Evolutionary conservation across 2,329 filamentous ascomycete genomes (phyloP), one percentile per base, ranked within the genome.

Genomic region (Neofusicoccum sp.): DNA sequence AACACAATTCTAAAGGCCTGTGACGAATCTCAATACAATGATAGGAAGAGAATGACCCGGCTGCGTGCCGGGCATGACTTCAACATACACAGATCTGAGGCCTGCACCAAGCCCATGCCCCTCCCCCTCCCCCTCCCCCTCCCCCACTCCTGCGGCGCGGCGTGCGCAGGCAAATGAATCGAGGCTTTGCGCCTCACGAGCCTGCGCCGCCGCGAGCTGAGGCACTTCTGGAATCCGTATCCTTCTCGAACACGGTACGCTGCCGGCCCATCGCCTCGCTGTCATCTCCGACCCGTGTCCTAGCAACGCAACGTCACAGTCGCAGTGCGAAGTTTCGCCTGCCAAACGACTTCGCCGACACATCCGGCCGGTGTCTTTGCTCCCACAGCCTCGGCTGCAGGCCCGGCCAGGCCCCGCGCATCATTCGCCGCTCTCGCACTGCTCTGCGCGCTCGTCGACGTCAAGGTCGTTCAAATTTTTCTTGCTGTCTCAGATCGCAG

Each of bases 1-100:
- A 58, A 64, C 67, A 69, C 75, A 74, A 22, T 22, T 22, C 22
- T 22, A 22, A 22, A 22, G 74, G 74, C 75, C 74, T 52, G 66
- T 69, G 75, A 77, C 76, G 75, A 76, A 67, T 62, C 59, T 62
- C 56, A 66, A 65, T 64, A 68, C 66, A 61, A 71, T 74, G 71
- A 77, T 77, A 77, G 74, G 74, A 77, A 77, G 74, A 77, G 74
- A 72, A 71, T 76, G 73, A 77, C 70, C 67, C 66, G 67, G 70
- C 70, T 34, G 31, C 29, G 22, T 56, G 70, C 68, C 65, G 70
- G 66, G 71, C 71, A 68, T 76, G 74, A 76, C 73, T 71, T 74
- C 70, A 76, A 66, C 62, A 68, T 64, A 67, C 66, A 68, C 65
- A 45, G 62, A 69, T 74, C 74, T 75, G 74, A 76, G 73, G 74